Conservation (phyloP, 129 eudicot genomes). For the Erigeron canadensis region DNA sequence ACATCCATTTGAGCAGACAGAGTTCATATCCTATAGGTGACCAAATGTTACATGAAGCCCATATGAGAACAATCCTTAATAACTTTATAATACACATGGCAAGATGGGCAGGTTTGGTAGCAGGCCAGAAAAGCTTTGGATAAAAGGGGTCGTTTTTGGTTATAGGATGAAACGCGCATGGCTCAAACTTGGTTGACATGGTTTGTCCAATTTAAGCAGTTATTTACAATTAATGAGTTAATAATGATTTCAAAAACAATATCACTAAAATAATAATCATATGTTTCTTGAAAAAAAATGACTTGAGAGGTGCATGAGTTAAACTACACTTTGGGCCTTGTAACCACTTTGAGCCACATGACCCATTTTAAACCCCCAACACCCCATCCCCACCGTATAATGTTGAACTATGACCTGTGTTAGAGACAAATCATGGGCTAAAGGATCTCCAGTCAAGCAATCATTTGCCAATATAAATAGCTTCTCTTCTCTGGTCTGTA, state of each 20-base stretch:
- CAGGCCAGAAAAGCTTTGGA: background rate
- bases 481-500: conserved; percentile 96
- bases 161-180: background rate
- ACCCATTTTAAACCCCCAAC: background rate
- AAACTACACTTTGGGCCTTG: background rate
- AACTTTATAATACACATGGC: conserved; percentile 6
- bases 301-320: background rate
- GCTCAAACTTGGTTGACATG: background rate
- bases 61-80: conserved; percentile 7
- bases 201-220: background rate
- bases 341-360: background rate
- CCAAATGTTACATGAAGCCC: conserved; percentile 21
- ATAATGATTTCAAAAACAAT: background rate
- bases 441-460: conserved; percentile 96
- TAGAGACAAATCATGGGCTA: conserved; percentile 79
- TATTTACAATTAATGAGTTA: background rate
- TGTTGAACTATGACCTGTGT: conserved; percentile 59
- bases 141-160: background rate
- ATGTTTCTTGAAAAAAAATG: background rate
- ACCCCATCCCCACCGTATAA: background rate
- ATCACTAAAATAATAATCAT: background rate
- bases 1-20: conserved; percentile 88
- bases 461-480: conserved; percentile 90
- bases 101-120: background rate
- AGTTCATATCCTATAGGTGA: conserved; percentile 64